Evolutionary conservation across 805 yeast species (phyloP), one percentile per base, ranked within the genome.

Genomic region (Danielozyma ontarioensis): DNA sequence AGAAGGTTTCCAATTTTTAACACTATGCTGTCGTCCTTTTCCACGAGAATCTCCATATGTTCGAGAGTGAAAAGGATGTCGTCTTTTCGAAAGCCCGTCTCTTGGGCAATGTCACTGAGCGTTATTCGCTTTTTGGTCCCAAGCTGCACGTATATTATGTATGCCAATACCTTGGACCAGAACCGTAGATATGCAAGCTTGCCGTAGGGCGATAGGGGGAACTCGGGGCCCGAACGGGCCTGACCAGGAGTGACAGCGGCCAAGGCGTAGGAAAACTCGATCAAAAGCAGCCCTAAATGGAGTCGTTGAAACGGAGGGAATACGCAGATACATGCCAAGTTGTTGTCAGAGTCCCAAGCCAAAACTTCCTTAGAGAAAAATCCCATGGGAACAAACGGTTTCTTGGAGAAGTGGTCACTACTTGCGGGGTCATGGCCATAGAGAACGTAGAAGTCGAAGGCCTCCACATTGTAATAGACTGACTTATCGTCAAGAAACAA

Each of bases 241-340:
- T 75, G 77, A 27, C 83, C 84, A 12, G 70, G 71, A 25, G 75
- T 60, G 12, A 45, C 37, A 27, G 41, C 63, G 0, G 96, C 86
- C 14, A 89, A 54, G 19, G 71, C 78, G 51, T 90, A 93, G 25
- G 94, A 85, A 44, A 87, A 84, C 39, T 86, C 86, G 12, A 93
- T 85, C 25, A 93, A 54, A 8, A 86, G 63, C 4, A 86, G 77
- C 0, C 97, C 98, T 17, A 89, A 55, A 5, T 77, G 80, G 26
- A 72, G 70, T 37, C 86, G 68, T 54, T 90, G 97, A 53, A 78
- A 93, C 3, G 96, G 96, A 1, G 98, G 98, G 40, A 93, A 84
- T 3, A 87, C 78, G 43, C 93, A 69, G 10, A 93, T 83, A 51
- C 97, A 93, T 0, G 97, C 96, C 25, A 93, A 63, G 51, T 90